Base-by-base conservation (phyloP, 2,329 filamentous ascomycete species). In the Amauroascus niger region DNA sequence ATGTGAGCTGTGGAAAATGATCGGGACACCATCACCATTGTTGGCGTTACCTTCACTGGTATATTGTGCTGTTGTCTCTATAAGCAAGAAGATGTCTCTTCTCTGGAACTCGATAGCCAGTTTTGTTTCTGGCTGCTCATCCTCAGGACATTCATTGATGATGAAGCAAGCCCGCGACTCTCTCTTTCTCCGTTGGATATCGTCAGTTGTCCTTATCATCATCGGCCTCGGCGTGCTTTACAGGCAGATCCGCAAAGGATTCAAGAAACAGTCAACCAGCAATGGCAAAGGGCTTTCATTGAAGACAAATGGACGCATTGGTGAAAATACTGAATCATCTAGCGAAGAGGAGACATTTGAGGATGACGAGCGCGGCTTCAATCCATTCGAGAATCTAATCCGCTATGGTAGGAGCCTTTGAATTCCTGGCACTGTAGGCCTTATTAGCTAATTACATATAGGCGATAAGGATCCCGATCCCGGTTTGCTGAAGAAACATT, bases 401-500 rank as follows among this genome's bases (percentile, higher is more conserved):
- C 45, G 40, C 24, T 30, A 56, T 30, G 50, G 54, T 56, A 41
- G 13, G 41, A 2, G 11, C 3, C 14, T 3, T 24, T 16, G n/a
- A 28, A 30, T 39, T 20, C 2, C 22, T 14, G 14, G 14, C 14
- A 13, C 24, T 28, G 13, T 16, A 22, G 2, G 8, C 1, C 1
- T 9, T 33, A 14, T 14, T n/a, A 33, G 20, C 16, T 51, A 22
- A 48, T 20, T 18, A 39, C 33, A 35, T 11, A 45, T 53, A 55
- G 57, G 32, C 30, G 52, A 45, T n/a, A 28, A 53, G 26, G 55
- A 67, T 55, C 84, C 81, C 22, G 89, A 96, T 63, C 88, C 90
- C 28, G 77, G 82, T n/a, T 76, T 96, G 11, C 76, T 97, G 56
- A 84, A 78, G 67, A 86, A 89, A 61, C 79, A 91, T 67, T 89